Conservation (phyloP, 2,329 filamentous ascomycete species). For the Trichoderma arundinaceum region DNA sequence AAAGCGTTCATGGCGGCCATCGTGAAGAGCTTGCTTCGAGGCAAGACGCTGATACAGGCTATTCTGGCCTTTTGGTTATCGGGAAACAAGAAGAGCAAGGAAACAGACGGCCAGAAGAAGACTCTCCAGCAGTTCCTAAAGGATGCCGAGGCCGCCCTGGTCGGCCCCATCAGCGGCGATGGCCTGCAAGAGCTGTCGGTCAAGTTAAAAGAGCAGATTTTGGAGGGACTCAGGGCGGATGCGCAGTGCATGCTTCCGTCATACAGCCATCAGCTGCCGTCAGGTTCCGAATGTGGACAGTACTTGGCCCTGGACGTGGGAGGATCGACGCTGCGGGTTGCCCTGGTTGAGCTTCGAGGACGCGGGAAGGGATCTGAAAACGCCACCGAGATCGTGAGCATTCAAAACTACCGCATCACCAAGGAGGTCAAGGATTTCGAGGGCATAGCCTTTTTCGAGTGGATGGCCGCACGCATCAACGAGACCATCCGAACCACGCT, state of each 20-base stretch:
- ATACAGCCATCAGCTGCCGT: slow-evolving; percentile 68
- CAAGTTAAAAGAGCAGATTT: slow-evolving; percentile 61
- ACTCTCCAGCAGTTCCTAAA: slow-evolving; percentile 59
- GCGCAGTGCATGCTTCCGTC: slow-evolving; percentile 68
- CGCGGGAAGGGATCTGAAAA: slow-evolving; percentile 45
- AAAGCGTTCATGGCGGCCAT: slow-evolving; percentile 60
- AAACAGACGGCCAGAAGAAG: slow-evolving; percentile 36
- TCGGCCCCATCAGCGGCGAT: slow-evolving; percentile 54
- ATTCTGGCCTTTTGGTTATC: slow-evolving; percentile 60
- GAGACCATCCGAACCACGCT: slow-evolving; percentile 59
- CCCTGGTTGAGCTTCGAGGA: slow-evolving; percentile 64
- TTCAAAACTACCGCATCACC: slow-evolving; percentile 62
- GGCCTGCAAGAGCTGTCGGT: slow-evolving; percentile 54
- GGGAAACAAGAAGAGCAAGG: slow-evolving; percentile 40
- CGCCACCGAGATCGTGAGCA: slow-evolving; percentile 59
- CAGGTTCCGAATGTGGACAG: slow-evolving; percentile 63
- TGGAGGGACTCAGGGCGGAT: slow-evolving; percentile 57
- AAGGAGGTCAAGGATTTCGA: slow-evolving; percentile 60
- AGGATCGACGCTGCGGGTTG: slow-evolving; percentile 70
- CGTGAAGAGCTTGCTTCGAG: slow-evolving; percentile 62
- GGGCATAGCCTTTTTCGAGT: slow-evolving; percentile 68
- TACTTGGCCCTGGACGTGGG: slow-evolving; percentile 72
- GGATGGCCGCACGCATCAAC: slow-evolving; percentile 67
- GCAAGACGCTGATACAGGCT: slow-evolving; percentile 64
- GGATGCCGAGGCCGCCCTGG: slow-evolving; percentile 60